Evolutionary conservation across 2,329 filamentous ascomycete genomes (phyloP), one percentile per base, ranked within the genome.

Genomic region (Fusarium newnesense): DNA sequence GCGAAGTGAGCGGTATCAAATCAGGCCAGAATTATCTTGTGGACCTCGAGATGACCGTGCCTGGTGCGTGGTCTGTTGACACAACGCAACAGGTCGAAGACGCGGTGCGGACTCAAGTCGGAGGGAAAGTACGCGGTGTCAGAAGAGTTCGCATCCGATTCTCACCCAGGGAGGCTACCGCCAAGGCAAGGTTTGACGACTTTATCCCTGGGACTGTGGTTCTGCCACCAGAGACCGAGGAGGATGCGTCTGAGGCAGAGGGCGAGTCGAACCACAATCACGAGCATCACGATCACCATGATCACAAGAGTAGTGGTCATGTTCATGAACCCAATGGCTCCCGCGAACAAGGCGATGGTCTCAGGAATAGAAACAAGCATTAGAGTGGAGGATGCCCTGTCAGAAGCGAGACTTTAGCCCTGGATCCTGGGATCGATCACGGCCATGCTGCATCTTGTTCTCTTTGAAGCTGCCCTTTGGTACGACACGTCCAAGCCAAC

Each of bases 11-110:
- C 73, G 96, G 96, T 61, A 89, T 97, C 83, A 99, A 99, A 84
- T 96, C 94, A 7, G 96, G 96, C 36, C 96, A 98, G 82, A 99
- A 98, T 84, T 98, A 97, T 80, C 87, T 98, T 36, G 91, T 98
- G 76, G 96, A 98, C 76, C 82, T 99, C 12, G 95, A 97, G 81
- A 84, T 98, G 69, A 93, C 90, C 4, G 93, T 97, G 21, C 94
- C 96, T 0, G 88, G 87, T 28, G 84, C 85, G 39, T 97, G 93
- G 93, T 93, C 93, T 0, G 85, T 99, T 10, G 89, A 91, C 60
- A 89, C 93, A 61, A 89, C 92, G 12, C 87, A 90, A 42, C 84
- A 87, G 21, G 86, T 97, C 19, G 96, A 99, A 81, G 89, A 92
- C 40, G 84, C 87, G 6, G 87, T 98, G 40, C 90, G 96, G 68